Conservation (phyloP, 179 eudicot species). For the Gypsophila paniculata region DNA sequence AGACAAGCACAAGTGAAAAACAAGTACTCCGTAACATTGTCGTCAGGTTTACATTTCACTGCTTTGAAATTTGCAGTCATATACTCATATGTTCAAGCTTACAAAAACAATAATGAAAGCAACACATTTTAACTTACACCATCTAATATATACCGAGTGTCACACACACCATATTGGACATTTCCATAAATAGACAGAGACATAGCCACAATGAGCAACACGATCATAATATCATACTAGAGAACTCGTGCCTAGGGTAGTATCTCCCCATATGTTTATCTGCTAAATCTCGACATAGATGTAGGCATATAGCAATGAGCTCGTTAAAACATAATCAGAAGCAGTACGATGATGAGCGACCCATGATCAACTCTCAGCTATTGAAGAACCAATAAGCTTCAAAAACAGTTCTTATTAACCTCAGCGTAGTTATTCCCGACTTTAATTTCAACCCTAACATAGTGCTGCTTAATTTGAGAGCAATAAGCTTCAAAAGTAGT, state of each 20-base stretch:
- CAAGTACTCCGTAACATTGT: background rate
- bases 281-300: too few species aligned
- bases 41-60: background rate
- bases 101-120: background rate
- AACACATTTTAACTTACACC: background rate
- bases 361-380: too few species aligned
- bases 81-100: background rate
- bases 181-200: background rate
- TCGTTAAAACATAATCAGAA: too few species aligned
- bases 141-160: too few species aligned
- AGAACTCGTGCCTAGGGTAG: background rate
- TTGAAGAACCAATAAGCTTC: too few species aligned
- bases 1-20: constrained; percentile 10
- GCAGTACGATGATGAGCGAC: too few species aligned
- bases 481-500: too few species aligned
- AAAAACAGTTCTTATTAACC: too few species aligned
- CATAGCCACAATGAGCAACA: background rate
- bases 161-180: background rate
- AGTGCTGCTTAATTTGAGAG: too few species aligned
- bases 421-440: too few species aligned
- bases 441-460: too few species aligned
- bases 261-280: background rate
- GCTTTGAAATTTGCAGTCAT: background rate
- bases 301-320: too few species aligned
- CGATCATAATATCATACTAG: background rate